Percentiles rank a stretch among this genome's conserved stretches.
These are phyloP conservation scores for Colletotrichum sidae DNA, from an alignment of 2,329 filamentous ascomycete species.

Conservation along the genomic window DNA sequence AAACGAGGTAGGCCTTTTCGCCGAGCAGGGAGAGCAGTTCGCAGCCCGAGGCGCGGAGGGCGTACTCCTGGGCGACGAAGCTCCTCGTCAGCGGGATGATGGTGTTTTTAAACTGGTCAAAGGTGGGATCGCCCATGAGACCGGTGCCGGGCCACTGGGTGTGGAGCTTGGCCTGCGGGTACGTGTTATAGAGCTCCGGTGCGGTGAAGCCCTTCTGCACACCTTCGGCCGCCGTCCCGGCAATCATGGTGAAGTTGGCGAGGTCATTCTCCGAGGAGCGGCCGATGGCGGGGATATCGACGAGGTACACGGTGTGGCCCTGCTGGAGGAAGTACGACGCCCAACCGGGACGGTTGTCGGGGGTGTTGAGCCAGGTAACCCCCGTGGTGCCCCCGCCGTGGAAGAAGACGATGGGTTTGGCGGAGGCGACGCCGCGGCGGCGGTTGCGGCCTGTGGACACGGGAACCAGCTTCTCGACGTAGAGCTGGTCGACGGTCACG, in stretches of 20 bases:
- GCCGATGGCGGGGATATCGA: slow-evolving; percentile 55
- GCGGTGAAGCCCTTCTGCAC: slow-evolving; percentile 50
- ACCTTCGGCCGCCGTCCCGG: slow-evolving; percentile 31
- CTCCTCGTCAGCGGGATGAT: slow-evolving; percentile 45
- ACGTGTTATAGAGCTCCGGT: slow-evolving; percentile 39
- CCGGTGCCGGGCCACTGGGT: slow-evolving; percentile 53
- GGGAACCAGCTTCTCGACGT: slow-evolving; percentile 61
- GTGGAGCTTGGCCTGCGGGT: slow-evolving; percentile 45
- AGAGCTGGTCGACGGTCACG: slow-evolving; percentile 59
- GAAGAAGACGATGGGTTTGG: slow-evolving; percentile 33
- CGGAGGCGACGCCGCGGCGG: not conserved
- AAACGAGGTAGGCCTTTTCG: slow-evolving; percentile 45
- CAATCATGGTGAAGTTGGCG: slow-evolving; percentile 35
- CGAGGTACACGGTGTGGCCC: slow-evolving; percentile 57
- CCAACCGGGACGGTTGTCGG: slow-evolving; percentile 59
- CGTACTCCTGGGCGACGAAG: slow-evolving; percentile 42
- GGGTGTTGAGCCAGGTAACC: slow-evolving; percentile 55
- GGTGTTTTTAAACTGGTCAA: slow-evolving; percentile 45
- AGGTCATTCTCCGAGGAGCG: slow-evolving; percentile 47
- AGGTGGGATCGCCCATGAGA: slow-evolving; percentile 42
- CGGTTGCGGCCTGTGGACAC: slow-evolving; percentile 5
- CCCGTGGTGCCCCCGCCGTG: slow-evolving; percentile 32
- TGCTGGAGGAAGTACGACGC: slow-evolving; percentile 54
- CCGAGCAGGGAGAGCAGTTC: slow-evolving; percentile 45
- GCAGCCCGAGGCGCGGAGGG: slow-evolving; percentile 45